phyloP scores from a whole-genome alignment of 163 green algal species.

The Scenedesmus sp. region DNA sequence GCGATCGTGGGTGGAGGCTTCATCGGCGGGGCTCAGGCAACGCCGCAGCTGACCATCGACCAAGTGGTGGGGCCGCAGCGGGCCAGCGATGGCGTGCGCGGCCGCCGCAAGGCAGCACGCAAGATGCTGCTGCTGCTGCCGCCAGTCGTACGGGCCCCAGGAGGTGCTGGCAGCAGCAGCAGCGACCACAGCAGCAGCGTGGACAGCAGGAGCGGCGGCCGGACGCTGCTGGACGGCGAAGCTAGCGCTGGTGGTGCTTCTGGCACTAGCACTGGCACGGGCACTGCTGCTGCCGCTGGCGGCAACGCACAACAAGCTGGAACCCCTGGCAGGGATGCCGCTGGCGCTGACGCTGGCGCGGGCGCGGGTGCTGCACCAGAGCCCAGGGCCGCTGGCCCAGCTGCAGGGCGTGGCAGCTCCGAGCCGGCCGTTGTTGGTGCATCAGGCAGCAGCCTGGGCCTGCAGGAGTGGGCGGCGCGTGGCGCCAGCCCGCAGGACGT shows the following conservation, averaged over 20 bases:
- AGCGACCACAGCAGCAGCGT: background rate
- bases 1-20: background rate
- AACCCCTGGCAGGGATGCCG: background rate
- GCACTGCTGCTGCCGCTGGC: too few species aligned
- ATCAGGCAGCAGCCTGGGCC: background rate
- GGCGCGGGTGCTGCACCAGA: too few species aligned
- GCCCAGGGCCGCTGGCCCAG: too few species aligned
- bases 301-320: background rate
- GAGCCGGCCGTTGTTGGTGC: background rate
- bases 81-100: background rate
- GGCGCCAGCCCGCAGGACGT: background rate
- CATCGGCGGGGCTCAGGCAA: background rate
- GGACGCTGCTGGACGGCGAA: background rate
- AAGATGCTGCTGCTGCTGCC: slow-evolving; percentile 15
- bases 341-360: background rate
- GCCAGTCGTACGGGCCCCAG: background rate
- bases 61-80: background rate
- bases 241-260: background rate
- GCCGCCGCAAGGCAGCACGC: background rate
- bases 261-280: too few species aligned
- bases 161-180: background rate
- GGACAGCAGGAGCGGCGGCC: background rate
- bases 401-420: background rate
- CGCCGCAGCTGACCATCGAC: background rate
- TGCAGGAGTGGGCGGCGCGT: background rate